Percentiles rank a stretch among this genome's conserved stretches.
Evolutionary conservation across 2,329 filamentous ascomycete species (phyloP).

Genomic region (Ampelomyces quisqualis): DNA sequence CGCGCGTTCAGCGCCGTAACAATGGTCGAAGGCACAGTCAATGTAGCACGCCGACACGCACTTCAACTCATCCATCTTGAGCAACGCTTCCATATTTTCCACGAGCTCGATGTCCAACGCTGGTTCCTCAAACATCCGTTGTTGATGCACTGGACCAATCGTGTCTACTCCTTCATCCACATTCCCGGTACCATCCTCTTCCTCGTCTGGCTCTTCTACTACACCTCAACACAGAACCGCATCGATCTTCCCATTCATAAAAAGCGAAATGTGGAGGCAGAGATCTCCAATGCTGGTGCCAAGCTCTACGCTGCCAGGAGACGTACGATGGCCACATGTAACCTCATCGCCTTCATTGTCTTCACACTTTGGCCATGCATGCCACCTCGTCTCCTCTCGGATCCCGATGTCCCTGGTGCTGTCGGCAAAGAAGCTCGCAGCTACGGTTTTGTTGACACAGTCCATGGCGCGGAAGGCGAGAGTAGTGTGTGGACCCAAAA

Average conservation of each 20-base stretch:
- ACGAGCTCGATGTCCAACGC: constrained; percentile 63
- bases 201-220: constrained; percentile 66
- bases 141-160: constrained; percentile 68
- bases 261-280: constrained; percentile 28
- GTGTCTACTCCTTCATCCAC: constrained; percentile 74
- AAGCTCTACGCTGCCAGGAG: constrained; percentile 58
- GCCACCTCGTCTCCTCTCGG: constrained; percentile 59
- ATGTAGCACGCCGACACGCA: constrained; percentile 68
- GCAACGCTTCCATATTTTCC: constrained; percentile 63
- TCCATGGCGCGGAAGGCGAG: constrained; percentile 59
- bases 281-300: constrained; percentile 51
- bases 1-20: constrained; percentile 71
- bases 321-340: constrained; percentile 60
- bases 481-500: constrained; percentile 72
- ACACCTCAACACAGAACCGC: constrained; percentile 64
- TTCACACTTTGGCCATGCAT: constrained; percentile 63
- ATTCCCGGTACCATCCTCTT: constrained; percentile 76
- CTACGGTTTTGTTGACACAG: constrained; percentile 61
- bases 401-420: constrained; percentile 54
- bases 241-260: constrained; percentile 44
- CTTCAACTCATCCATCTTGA: constrained; percentile 68
- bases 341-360: constrained; percentile 60
- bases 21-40: constrained; percentile 66
- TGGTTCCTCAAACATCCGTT: constrained; percentile 57
- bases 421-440: constrained; percentile 61